These are phyloP conservation scores for Globisporangium barbulae DNA, from an alignment of 352 stramenopile genomes.

Conservation along the genomic window DNA sequence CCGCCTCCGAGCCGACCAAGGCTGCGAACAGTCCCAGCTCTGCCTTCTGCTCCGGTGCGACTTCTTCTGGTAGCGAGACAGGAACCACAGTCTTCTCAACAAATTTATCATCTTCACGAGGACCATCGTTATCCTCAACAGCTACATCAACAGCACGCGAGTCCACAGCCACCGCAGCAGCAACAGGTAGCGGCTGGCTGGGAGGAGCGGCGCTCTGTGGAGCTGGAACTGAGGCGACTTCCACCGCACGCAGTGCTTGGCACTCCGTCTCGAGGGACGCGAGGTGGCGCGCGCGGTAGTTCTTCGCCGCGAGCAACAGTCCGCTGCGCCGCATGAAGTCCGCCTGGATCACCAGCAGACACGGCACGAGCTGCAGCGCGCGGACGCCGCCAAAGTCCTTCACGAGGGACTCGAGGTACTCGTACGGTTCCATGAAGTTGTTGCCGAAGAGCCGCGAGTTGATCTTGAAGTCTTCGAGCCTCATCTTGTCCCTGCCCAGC, in stretches of 20 bases:
- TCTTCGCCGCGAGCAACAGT: slow-evolving; percentile 48
- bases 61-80: neutral
- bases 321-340: slow-evolving; percentile 54
- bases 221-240: neutral
- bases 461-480: slow-evolving; percentile 79
- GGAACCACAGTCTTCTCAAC: neutral
- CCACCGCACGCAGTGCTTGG: slow-evolving; percentile 12
- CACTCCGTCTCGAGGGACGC: slow-evolving; percentile 33
- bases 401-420: slow-evolving; percentile 67
- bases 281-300: slow-evolving; percentile 47
- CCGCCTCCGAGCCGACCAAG: neutral
- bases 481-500: slow-evolving; percentile 44
- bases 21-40: neutral
- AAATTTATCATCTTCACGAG: neutral
- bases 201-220: neutral
- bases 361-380: slow-evolving; percentile 60
- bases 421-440: slow-evolving; percentile 71
- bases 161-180: neutral
- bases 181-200: neutral
- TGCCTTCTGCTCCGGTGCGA: neutral
- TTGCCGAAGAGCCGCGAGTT: slow-evolving; percentile 75
- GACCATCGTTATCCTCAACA: neutral
- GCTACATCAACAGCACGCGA: neutral
- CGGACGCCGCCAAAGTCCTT: slow-evolving; percentile 54
- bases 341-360: slow-evolving; percentile 59